Evolutionary conservation across 169 alveolate species (phyloP).

Genomic region (Hammondia hammondi): DNA sequence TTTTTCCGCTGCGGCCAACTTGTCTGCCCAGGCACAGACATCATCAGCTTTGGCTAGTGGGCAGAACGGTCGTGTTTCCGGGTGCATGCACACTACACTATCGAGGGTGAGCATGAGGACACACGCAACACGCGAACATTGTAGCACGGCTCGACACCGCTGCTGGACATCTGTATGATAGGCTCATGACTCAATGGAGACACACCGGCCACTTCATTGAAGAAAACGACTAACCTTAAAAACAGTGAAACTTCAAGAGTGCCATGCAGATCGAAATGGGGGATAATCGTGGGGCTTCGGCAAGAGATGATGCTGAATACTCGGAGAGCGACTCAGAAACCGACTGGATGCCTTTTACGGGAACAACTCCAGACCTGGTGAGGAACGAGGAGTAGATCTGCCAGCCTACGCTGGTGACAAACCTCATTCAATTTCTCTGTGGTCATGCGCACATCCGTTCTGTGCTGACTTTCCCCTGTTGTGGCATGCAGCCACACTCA

Average conservation of each 20-base stretch:
- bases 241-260: not conserved
- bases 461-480: no score
- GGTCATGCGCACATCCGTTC: not conserved
- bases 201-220: no score
- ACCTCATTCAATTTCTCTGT: not conserved
- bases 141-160: not conserved
- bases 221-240: no score
- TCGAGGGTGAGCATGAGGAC: not conserved
- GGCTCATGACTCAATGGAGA: no score
- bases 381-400: not conserved
- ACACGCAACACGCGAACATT: not conserved
- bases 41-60: not conserved
- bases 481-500: conserved; percentile 30
- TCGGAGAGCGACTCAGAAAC: not conserved
- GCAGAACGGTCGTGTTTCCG: not conserved
- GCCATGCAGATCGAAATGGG: not conserved
- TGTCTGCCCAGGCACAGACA: not conserved
- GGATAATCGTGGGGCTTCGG: not conserved
- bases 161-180: no score
- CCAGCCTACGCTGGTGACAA: not conserved
- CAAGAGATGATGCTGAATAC: not conserved
- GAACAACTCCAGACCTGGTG: conserved; percentile 19
- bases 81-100: not conserved
- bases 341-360: conserved; percentile 33
- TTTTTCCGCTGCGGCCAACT: not conserved